Evolutionary conservation across 805 yeast species (phyloP), one percentile per base, ranked within the genome.

Genomic region (Komagataella ulmi): DNA sequence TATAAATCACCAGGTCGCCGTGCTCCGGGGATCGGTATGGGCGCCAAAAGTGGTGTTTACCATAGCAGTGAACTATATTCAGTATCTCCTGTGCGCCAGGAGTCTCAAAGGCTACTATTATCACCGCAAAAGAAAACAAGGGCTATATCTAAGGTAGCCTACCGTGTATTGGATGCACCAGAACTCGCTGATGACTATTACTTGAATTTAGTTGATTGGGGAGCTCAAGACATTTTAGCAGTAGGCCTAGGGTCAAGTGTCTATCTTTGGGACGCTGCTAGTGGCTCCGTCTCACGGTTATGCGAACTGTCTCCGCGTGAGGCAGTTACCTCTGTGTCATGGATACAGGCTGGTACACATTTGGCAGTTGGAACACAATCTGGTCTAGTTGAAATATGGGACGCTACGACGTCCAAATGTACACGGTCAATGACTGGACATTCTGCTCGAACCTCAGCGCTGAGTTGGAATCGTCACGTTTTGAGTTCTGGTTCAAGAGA

Each of bases 311-410:
- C 77, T 1, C 75, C 72, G 44, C 44, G 63, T 6, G 73, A 74
- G 56, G 97, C 90, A 58, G 85, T 88, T 21, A 86, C 97, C 6
- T 83, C 95, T 58, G 69, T 91, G 44, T 81, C 86, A 52, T 93
- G 99, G 99, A 87, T 91, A 49, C 95, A 91, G 21, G 79, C 91
- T 8, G 98, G 98, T 17, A 85, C 96, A 12, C 97, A 93, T 69
- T 61, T 93, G 49, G 98, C 99, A 0, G 81, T 93, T 6, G 99
- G 99, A 1, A 88, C 97, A 1, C 76, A 78, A 52, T 73, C 80
- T 40, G 99, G 99, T 1, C 62, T 83, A 46, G 97, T 93, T 5
- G 96, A 90, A 62, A 89, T 93, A 17, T 93, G 96, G 93, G 98
- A 93, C 65, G 95, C 90, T 1, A 77, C 84, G 10, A 81, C 85